Base-by-base conservation (phyloP, 495 filamentous ascomycete species). In the Ascobolus immersus region DNA sequence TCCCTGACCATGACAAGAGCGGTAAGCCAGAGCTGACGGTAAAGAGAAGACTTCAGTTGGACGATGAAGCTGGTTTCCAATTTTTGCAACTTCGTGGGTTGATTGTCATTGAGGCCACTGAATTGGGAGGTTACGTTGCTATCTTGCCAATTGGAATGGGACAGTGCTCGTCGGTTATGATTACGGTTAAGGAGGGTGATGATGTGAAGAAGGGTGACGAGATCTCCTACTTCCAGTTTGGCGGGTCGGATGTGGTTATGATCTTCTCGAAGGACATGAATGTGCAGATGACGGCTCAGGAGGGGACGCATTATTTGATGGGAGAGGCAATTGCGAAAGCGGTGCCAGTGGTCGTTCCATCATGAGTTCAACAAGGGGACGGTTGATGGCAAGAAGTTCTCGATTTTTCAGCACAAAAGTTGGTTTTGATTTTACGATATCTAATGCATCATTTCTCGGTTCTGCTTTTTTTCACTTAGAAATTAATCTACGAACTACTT, bases 81-180 rank as follows among this genome's bases (percentile, higher is more conserved):
- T 57, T 52, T 39, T 36, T 47, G 10, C 54, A 57, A 40, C 40
- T 39, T 9, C 47, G 54, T 0, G 55, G 51, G 3, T 35, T 51
- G 9, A 36, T 57, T 18, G 21, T 57, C 17, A 43, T 57, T 8
- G 40, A 56, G 7, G 52, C 44, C 12, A 19, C 34, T 8, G 37
- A 41, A 8, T 6, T 41, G 18, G 42, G 35, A 19, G 43, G 43
- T 5, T 28, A 44, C 38, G 52, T 57, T 5, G 55, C 52, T 4
- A 43, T 60, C 7, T 39, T 60, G 18, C 54, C 55, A 1, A 48
- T 58, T 20, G 53, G 55, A 17, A 57, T 58, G 54, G 52, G 48
- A 17, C 48, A 53, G 25, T 48, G 56, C 0, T 55, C 54, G 3
- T 57, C 54, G n/a, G 51, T 60, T 1, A 37, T 42, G 13, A 21